These are phyloP conservation scores for Salix brachista DNA, from an alignment of 345 rosid genomes.

Conservation along the genomic window DNA sequence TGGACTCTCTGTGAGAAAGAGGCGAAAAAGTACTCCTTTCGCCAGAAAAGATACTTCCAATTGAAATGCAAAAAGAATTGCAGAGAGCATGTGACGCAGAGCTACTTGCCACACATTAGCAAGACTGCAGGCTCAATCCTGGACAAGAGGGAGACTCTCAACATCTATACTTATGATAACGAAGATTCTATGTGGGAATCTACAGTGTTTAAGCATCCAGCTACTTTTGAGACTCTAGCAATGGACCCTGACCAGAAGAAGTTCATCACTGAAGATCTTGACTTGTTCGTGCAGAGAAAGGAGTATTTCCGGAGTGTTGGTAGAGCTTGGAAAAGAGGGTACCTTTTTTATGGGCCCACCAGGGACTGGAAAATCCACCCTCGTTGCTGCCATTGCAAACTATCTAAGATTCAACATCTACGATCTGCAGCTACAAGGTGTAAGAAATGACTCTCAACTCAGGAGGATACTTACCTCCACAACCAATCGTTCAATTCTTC, in stretches of 20 bases:
- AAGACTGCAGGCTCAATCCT: slow-evolving; percentile 14
- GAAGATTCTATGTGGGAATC: slow-evolving; percentile 18
- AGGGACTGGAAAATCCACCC: slow-evolving; percentile 27
- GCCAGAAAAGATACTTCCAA: slow-evolving; percentile 15
- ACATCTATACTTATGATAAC: slow-evolving; percentile 32
- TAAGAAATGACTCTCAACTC: slow-evolving; percentile 20
- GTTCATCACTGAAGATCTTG: slow-evolving; percentile 16
- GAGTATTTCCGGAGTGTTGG: slow-evolving; percentile 24
- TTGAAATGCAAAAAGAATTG: slow-evolving; percentile 20
- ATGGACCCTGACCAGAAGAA: slow-evolving; percentile 16
- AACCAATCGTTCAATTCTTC: slow-evolving; percentile 27
- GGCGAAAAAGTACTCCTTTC: slow-evolving; percentile 15
- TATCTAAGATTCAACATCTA: slow-evolving; percentile 22
- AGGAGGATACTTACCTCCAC: slow-evolving; percentile 26
- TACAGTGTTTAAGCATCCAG: slow-evolving; percentile 23
- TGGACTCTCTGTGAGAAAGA: slow-evolving; percentile 31
- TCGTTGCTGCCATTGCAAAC: slow-evolving; percentile 30
- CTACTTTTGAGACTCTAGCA: slow-evolving; percentile 25
- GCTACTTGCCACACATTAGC: slow-evolving; percentile 25
- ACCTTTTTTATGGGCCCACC: slow-evolving; percentile 29
- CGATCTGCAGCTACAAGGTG: slow-evolving; percentile 29
- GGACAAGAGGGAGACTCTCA: slow-evolving; percentile 19
- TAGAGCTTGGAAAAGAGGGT: slow-evolving; percentile 32
- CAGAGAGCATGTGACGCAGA: slow-evolving; percentile 9
- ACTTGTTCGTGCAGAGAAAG: slow-evolving; percentile 17